Percentiles rank a stretch among this genome's conserved stretches.
phyloP scores from a whole-genome alignment of 2,329 filamentous ascomycete genomes.

The Pseudopyricularia cyperi region DNA sequence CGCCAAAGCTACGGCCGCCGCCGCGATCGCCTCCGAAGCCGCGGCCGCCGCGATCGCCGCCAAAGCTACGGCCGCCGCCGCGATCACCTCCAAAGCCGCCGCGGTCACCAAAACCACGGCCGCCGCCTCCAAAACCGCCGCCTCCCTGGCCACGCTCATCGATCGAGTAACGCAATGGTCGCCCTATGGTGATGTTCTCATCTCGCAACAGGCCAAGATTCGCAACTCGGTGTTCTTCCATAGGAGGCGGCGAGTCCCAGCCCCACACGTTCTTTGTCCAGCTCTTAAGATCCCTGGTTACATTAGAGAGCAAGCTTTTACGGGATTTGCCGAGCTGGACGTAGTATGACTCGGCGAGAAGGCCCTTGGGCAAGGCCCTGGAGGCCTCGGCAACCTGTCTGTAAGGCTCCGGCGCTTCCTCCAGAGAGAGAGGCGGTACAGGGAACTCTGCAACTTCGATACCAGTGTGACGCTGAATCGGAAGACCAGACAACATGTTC shows the following conservation, averaged over 20 bases:
- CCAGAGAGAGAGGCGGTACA: conserved; percentile 30
- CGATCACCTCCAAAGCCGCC: conserved; percentile 9
- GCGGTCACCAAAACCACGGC: conserved; percentile 7
- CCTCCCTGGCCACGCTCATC: neutral
- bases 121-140: neutral
- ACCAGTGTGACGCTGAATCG: conserved; percentile 40
- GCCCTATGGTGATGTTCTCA: neutral
- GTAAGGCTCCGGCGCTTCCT: conserved; percentile 3
- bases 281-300: conserved; percentile 39
- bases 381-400: conserved; percentile 12
- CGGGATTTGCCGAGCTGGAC: conserved; percentile 36
- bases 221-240: conserved; percentile 10
- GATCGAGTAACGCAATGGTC: neutral
- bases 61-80: conserved; percentile 9
- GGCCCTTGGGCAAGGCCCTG: conserved; percentile 21
- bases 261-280: conserved; percentile 39
- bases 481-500: conserved; percentile 41
- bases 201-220: neutral
- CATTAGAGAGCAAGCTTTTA: conserved; percentile 20
- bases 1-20: neutral
- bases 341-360: conserved; percentile 38
- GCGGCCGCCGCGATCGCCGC: conserved; percentile 8
- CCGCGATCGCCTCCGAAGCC: conserved; percentile 1
- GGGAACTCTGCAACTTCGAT: conserved; percentile 34
- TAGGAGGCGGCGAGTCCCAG: conserved; percentile 30